phyloP scores from a whole-genome alignment of 2,329 filamentous ascomycete species.

The Cryphonectria japonica region DNA sequence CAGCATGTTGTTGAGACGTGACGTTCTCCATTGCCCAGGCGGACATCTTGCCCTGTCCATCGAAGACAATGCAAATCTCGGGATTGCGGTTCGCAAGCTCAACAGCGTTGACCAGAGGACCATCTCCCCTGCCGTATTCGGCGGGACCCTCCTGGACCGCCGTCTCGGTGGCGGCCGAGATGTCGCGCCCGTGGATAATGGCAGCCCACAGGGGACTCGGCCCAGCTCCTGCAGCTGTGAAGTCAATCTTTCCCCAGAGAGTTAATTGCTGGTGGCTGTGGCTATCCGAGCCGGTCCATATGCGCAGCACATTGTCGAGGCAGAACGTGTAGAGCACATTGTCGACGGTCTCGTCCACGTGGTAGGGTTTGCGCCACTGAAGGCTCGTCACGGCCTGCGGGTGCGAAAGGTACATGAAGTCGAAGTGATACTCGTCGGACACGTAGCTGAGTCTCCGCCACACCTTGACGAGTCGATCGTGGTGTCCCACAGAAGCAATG shows the following conservation, averaged over 20 bases:
- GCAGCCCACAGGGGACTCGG: slow-evolving; percentile 68
- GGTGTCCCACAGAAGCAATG: slow-evolving; percentile 77
- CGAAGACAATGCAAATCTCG: slow-evolving; percentile 84
- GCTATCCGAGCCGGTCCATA: slow-evolving; percentile 81
- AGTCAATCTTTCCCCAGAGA: slow-evolving; percentile 80
- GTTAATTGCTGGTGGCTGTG: slow-evolving; percentile 73
- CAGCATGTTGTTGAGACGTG: slow-evolving; percentile 67
- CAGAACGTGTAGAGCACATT: slow-evolving; percentile 92
- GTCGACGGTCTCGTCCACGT: slow-evolving; percentile 77
- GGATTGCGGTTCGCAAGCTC: slow-evolving; percentile 83
- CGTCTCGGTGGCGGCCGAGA: slow-evolving; percentile 75
- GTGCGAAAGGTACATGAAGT: slow-evolving; percentile 89
- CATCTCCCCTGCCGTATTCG: slow-evolving; percentile 65
- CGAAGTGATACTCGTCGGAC: slow-evolving; percentile 81
- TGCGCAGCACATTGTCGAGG: slow-evolving; percentile 75
- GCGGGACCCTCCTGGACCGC: slow-evolving; percentile 65
- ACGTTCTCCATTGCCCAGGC: slow-evolving; percentile 92
- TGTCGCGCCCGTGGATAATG: slow-evolving; percentile 80
- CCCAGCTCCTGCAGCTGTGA: slow-evolving; percentile 55
- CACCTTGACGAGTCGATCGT: slow-evolving; percentile 86
- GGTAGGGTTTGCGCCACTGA: slow-evolving; percentile 81
- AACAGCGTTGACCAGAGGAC: slow-evolving; percentile 81
- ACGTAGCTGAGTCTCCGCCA: slow-evolving; percentile 90
- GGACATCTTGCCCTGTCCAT: slow-evolving; percentile 84
- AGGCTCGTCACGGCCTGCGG: slow-evolving; percentile 78